Base-by-base conservation (phyloP, 805 yeast species). In the Debaryomyces tyrocola region DNA sequence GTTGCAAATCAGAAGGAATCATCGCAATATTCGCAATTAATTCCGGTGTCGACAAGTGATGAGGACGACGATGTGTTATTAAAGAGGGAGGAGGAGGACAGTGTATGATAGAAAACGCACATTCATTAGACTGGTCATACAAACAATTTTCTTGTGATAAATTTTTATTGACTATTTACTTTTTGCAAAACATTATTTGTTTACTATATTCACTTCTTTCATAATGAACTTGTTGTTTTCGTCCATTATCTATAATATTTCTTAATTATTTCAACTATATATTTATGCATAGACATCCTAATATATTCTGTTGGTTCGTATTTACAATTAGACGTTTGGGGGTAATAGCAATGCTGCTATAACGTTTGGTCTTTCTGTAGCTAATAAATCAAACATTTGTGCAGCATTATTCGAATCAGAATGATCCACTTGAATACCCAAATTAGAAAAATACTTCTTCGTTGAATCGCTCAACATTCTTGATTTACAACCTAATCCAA, bases 311-410 rank as follows among this genome's bases (percentile, higher is more conserved):
- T 12, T 20, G 20, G 17, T 31, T 40, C 15, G 15, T 35, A 35
- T 34, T 31, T 41, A 28, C 38, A 15, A 8, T 49, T 63, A 80
- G 50, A 82, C 62, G 51, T 83, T 78, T 3, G 92, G 87, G 18
- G 95, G 89, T 37, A 89, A 67, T 41, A 88, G 67, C 28, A 88
- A 66, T 0, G 87, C 94, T 1, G 83, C 90, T n/a, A 88, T 82
- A 28, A 82, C 83, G 20, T 74, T 69, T 0, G 91, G 89, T 53
- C 96, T 72, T 59, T 89, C 96, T 0, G 92, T 86, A 1, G 92
- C 90, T 48, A 88, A 66, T 37, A 88, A 64, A 56, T 88, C 92
- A 65, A 79, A 89, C 50, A 79, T 83, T 51, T 79, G 77, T 10
- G 87, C 91, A 0, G 89, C 87, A 53, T 79, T 79, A 51, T 72